phyloP scores from a whole-genome alignment of 441 rosid genomes.

The Kokia cookei region DNA sequence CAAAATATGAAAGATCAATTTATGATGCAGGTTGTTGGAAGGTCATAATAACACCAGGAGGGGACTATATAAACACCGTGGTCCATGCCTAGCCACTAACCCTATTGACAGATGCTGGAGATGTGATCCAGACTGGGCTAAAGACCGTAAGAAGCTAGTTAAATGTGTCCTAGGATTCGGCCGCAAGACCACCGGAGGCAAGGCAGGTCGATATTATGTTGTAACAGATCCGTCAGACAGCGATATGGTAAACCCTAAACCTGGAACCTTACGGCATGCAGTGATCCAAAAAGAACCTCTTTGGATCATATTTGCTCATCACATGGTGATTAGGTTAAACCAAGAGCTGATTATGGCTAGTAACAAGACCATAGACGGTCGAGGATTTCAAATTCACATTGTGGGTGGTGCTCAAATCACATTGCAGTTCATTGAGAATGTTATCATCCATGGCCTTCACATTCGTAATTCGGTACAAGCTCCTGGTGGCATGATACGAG shows the following conservation, averaged over 20 bases:
- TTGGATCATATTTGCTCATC: conserved; percentile 34
- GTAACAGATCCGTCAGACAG: conserved; percentile 29
- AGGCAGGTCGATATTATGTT: conserved; percentile 21
- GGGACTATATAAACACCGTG: conserved; percentile 12
- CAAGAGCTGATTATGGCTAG: conserved; percentile 33
- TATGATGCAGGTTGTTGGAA: conserved; percentile 1
- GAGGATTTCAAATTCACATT: conserved; percentile 40
- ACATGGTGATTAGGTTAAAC: conserved; percentile 33
- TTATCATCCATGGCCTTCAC: conserved; percentile 43
- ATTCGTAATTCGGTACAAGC: conserved; percentile 26
- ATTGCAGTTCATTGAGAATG: conserved; percentile 27
- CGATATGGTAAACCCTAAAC: conserved; percentile 30
- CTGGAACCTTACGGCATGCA: conserved; percentile 40
- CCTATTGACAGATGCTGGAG: conserved; percentile 52
- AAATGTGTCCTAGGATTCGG: conserved; percentile 41
- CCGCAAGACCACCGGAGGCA: conserved; percentile 32
- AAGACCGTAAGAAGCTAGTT: conserved; percentile 27
- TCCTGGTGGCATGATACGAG: conserved; percentile 41
- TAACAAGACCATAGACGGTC: conserved; percentile 52
- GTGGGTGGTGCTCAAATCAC: conserved; percentile 41
- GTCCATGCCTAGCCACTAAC: conserved; percentile 37
- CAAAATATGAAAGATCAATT: neutral
- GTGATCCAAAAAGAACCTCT: conserved; percentile 35
- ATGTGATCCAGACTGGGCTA: conserved; percentile 34
- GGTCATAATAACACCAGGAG: conserved; percentile 32